Percentiles rank a stretch among this genome's conserved stretches.
Evolutionary conservation across 345 rosid species (phyloP).

Genomic region (Euphorbia peplus): DNA sequence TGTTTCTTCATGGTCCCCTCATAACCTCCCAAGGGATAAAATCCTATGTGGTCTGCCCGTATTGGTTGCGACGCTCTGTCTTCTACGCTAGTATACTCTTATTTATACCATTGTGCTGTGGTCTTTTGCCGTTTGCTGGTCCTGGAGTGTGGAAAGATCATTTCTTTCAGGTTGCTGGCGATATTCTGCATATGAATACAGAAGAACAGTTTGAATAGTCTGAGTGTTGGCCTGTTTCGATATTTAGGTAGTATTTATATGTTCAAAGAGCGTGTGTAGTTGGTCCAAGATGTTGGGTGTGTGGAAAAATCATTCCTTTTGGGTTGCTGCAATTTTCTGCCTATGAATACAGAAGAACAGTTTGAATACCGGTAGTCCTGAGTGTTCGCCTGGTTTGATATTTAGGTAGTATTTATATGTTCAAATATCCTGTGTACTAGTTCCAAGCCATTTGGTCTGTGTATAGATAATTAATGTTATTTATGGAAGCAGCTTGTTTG

Average conservation of each 20-base stretch:
- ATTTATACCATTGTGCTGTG: slow-evolving; percentile 58
- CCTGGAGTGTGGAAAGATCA: slow-evolving; percentile 67
- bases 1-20: slow-evolving; percentile 54
- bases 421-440: not conserved
- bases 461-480: too few species aligned
- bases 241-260: not conserved
- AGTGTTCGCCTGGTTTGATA: not conserved
- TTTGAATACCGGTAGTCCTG: not conserved
- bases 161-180: slow-evolving; percentile 24
- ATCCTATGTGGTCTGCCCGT: slow-evolving; percentile 36
- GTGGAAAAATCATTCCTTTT: not conserved
- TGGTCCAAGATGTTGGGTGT: not conserved
- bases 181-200: not conserved
- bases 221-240: not conserved
- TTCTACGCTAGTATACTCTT: slow-evolving; percentile 41
- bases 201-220: slow-evolving; percentile 13
- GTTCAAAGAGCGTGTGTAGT: not conserved
- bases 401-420: not conserved
- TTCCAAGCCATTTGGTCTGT: not conserved
- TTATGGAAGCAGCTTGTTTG: too few species aligned
- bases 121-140: slow-evolving; percentile 72
- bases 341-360: too few species aligned
- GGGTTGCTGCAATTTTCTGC: too few species aligned
- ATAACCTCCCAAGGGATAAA: slow-evolving; percentile 23
- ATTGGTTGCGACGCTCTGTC: slow-evolving; percentile 53